Conservation (phyloP, 352 stramenopile genomes). For the Phytophthora megakarya region DNA sequence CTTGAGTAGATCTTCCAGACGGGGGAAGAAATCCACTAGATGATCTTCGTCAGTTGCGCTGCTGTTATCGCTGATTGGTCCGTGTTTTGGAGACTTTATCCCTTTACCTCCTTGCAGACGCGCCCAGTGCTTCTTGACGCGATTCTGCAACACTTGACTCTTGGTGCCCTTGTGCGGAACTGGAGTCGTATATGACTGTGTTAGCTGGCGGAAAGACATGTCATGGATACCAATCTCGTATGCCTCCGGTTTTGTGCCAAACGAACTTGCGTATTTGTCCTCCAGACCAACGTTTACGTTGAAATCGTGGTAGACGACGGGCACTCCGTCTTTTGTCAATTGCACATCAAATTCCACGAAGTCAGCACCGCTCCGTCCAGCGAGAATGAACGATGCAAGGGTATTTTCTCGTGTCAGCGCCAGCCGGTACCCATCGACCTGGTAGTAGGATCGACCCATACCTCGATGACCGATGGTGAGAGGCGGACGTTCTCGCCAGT, state of each 20-base stretch:
- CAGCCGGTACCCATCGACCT: conserved; percentile 61
- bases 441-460: conserved; percentile 79
- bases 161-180: conserved; percentile 42
- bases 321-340: conserved; percentile 76
- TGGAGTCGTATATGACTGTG: conserved; percentile 48
- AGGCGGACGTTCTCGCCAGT: conserved; percentile 63
- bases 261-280: conserved; percentile 49
- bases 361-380: conserved; percentile 65
- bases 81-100: conserved; percentile 11
- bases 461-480: conserved; percentile 73
- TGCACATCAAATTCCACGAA: conserved; percentile 89
- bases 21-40: conserved; percentile 73
- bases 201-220: conserved; percentile 66
- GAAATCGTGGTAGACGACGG: conserved; percentile 85
- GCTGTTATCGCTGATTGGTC: conserved; percentile 12
- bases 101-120: conserved; percentile 44
- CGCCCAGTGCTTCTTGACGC: conserved; percentile 73
- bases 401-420: conserved; percentile 80
- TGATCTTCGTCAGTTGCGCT: conserved; percentile 44
- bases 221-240: conserved; percentile 77
- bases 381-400: conserved; percentile 73
- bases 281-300: conserved; percentile 67
- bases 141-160: conserved; percentile 45
- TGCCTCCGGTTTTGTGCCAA: conserved; percentile 54
- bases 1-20: conserved; percentile 66